These are phyloP conservation scores for Melampsora larici-populina DNA, from an alignment of 1,284 basidiomycete genomes.

Conservation along the genomic window DNA sequence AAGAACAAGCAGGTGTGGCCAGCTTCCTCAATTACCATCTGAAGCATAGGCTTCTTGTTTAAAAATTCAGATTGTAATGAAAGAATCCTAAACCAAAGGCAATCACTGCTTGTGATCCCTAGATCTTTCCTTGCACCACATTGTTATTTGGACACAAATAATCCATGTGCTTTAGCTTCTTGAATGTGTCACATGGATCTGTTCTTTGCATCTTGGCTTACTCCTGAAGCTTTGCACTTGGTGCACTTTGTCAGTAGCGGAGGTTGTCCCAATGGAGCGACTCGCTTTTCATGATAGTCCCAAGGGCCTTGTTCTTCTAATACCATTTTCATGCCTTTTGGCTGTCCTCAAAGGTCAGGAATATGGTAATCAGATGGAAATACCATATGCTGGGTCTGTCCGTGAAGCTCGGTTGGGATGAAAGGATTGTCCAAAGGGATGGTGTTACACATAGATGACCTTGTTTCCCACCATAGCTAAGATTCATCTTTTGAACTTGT, in stretches of 20 bases:
- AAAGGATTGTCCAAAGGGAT: background rate
- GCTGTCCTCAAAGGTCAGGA: background rate
- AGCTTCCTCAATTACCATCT: background rate
- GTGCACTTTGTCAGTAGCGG: conserved; percentile 2
- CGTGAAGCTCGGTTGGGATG: background rate
- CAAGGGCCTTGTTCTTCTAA: background rate
- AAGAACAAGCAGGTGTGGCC: too few relatives aligned
- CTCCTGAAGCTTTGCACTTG: background rate
- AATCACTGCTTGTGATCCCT: background rate
- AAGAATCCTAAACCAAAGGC: background rate
- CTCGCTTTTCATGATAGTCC: background rate
- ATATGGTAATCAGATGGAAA: background rate
- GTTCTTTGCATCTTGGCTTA: background rate
- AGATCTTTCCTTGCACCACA: background rate
- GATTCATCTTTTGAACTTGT: conserved; percentile 8
- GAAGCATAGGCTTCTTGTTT: too few relatives aligned
- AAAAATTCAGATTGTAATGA: background rate
- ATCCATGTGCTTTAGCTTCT: conserved; percentile 7
- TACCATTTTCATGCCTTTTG: conserved; percentile 1
- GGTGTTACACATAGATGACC: background rate
- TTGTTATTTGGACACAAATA: background rate
- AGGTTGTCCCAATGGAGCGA: background rate
- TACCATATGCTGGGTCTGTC: background rate
- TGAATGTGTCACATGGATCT: background rate
- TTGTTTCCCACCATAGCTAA: background rate